Conservation (phyloP, 305 asterid genomes). For the Fraxinus ornus region DNA sequence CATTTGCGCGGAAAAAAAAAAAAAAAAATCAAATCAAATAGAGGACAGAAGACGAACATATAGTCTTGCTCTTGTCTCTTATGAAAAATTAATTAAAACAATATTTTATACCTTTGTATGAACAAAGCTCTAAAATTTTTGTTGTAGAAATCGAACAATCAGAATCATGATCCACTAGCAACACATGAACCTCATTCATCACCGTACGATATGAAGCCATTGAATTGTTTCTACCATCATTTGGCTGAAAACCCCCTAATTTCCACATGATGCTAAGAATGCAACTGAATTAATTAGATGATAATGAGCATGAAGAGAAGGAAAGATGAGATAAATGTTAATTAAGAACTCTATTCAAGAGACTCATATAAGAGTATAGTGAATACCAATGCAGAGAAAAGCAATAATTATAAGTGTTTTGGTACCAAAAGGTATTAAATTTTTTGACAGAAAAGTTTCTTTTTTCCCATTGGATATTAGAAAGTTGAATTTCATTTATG, state of each 20-base stretch:
- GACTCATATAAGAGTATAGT: background rate
- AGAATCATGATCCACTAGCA: slow-evolving; percentile 46
- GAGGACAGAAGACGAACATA: background rate
- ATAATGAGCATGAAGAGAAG: background rate
- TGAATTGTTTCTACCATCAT: slow-evolving; percentile 9
- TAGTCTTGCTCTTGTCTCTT: background rate
- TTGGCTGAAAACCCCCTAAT: slow-evolving; percentile 1
- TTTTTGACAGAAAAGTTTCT: background rate
- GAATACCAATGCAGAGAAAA: background rate
- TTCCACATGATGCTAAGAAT: slow-evolving; percentile 21
- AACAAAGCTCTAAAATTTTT: slow-evolving; percentile 30
- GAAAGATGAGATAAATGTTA: background rate
- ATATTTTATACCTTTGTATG: slow-evolving; percentile 35
- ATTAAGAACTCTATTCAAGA: background rate
- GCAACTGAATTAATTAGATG: background rate
- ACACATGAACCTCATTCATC: slow-evolving; percentile 38
- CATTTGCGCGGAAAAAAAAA: background rate
- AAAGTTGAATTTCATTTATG: background rate
- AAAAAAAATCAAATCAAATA: background rate
- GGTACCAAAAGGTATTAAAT: background rate
- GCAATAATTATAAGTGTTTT: slow-evolving; percentile 3
- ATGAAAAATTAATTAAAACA: background rate
- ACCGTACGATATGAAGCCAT: slow-evolving; percentile 23
- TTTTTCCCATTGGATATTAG: background rate
- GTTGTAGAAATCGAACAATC: slow-evolving; percentile 18